phyloP scores from a whole-genome alignment of 257 asterid genomes.

The Nicotiana tabacum region DNA sequence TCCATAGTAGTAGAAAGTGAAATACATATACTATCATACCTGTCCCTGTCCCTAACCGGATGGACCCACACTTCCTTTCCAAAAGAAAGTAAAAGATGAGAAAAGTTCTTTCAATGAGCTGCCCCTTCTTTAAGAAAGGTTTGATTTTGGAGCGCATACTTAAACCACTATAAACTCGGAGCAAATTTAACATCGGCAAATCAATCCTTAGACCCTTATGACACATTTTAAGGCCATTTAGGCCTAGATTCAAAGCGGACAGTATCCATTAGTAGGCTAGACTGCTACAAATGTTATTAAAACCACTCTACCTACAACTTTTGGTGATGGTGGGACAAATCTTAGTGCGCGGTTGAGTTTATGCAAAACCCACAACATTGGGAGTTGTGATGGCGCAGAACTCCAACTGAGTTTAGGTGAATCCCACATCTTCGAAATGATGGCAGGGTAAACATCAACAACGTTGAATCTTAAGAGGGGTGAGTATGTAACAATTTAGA shows the following conservation, averaged over 20 bases:
- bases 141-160: too few relatives aligned
- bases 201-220: too few relatives aligned
- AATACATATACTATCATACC: too few relatives aligned
- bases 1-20: too few relatives aligned
- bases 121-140: neutral
- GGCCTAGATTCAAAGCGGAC: too few relatives aligned
- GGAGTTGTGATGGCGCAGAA: neutral
- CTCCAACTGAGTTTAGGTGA: neutral
- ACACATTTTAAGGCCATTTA: too few relatives aligned
- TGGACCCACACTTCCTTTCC: neutral
- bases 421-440: neutral
- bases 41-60: neutral
- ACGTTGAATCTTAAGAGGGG: neutral
- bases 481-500: neutral
- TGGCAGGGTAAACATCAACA: neutral
- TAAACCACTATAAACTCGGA: too few relatives aligned
- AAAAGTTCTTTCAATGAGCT: neutral
- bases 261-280: neutral
- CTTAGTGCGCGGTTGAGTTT: neutral
- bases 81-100: neutral
- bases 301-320: neutral
- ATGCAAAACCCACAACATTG: neutral
- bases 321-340: neutral
- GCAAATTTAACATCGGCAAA: too few relatives aligned
- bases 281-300: neutral